Evolutionary conservation across 2,329 filamentous ascomycete genomes (phyloP).

Genomic region (Sphaerulina musiva): DNA sequence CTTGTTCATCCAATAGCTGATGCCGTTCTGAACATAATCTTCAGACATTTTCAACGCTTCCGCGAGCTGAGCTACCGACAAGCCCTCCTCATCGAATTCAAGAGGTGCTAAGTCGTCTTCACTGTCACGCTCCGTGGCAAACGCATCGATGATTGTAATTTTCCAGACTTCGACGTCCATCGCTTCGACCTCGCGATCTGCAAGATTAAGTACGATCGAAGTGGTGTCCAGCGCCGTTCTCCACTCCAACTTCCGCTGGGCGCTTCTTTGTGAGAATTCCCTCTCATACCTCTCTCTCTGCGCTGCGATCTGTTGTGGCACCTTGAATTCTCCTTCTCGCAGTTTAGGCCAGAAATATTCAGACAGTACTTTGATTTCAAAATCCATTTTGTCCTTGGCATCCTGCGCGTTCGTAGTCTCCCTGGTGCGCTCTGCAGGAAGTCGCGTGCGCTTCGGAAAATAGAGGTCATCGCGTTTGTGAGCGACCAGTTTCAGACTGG

Average conservation of each 20-base stretch:
- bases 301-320: constrained; percentile 53
- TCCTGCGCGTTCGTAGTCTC: neutral
- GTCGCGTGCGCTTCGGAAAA: constrained; percentile 27
- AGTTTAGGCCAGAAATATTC: constrained; percentile 89
- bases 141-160: constrained; percentile 79
- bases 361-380: constrained; percentile 65
- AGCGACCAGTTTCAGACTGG: constrained; percentile 26
- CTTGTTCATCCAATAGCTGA: constrained; percentile 66
- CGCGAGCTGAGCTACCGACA: constrained; percentile 44
- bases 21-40: constrained; percentile 59
- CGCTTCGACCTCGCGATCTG: constrained; percentile 65
- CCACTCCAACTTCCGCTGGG: constrained; percentile 82
- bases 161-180: constrained; percentile 76
- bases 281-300: constrained; percentile 65
- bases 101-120: constrained; percentile 30
- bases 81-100: constrained; percentile 12
- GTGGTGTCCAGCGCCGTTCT: constrained; percentile 72
- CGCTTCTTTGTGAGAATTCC: constrained; percentile 73
- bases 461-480: constrained; percentile 26
- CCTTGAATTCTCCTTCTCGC: constrained; percentile 59
- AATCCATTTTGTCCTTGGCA: constrained; percentile 5
- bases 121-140: constrained; percentile 43
- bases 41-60: constrained; percentile 63
- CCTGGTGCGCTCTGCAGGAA: constrained; percentile 18
- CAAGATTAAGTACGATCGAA: constrained; percentile 67